phyloP scores from a whole-genome alignment of 176 grass and related monocot genomes.

The Carex cristatella region DNA sequence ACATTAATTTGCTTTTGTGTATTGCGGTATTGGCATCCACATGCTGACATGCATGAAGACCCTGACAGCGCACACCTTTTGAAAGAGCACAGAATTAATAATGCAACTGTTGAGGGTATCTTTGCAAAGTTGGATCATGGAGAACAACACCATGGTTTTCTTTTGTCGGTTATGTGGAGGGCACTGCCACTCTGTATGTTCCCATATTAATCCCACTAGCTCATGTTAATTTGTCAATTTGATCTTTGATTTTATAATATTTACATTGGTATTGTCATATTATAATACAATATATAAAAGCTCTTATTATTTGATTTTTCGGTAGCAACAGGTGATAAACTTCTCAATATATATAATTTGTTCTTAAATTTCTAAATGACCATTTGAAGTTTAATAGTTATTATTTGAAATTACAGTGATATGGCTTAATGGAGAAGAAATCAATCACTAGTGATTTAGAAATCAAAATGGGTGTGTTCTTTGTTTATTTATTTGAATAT shows the following conservation, averaged over 20 bases:
- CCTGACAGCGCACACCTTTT: conserved; percentile 1
- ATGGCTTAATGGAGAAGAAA: background rate
- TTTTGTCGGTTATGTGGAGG: background rate
- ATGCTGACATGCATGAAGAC: background rate
- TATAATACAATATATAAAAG: background rate
- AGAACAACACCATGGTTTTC: background rate
- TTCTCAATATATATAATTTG: background rate
- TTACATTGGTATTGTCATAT: background rate
- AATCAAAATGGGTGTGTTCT: background rate
- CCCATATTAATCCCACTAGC: background rate
- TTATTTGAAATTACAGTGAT: background rate
- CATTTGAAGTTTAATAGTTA: background rate
- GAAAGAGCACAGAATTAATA: background rate
- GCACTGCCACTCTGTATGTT: background rate
- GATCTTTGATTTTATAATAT: background rate
- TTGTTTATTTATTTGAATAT: background rate
- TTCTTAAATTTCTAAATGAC: background rate
- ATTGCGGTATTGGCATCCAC: background rate
- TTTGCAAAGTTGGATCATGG: background rate
- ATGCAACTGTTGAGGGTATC: background rate
- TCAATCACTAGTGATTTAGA: background rate
- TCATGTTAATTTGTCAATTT: background rate
- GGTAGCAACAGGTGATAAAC: background rate
- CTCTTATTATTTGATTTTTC: background rate
- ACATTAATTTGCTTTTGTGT: background rate